phyloP scores from a whole-genome alignment of 2,329 filamentous ascomycete species.

The Fusarium bulbicola region DNA sequence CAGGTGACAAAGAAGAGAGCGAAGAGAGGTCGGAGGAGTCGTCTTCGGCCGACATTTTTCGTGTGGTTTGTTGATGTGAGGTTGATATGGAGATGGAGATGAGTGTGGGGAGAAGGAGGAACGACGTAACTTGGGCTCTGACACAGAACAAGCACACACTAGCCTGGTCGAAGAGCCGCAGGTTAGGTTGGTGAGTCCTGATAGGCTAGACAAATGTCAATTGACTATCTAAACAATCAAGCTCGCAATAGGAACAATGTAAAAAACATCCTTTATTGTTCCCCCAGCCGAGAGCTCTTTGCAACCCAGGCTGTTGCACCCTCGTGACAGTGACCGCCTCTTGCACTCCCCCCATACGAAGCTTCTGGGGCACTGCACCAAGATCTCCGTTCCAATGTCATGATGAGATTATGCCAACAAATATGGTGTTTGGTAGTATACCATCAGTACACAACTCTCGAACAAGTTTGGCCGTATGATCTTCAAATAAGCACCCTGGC shows the following conservation, averaged over 20 bases:
- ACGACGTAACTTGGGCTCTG: conserved; percentile 44
- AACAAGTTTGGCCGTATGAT: not conserved
- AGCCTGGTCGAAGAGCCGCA: conserved; percentile 44
- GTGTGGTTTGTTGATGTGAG: conserved; percentile 40
- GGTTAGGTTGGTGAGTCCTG: conserved; percentile 44
- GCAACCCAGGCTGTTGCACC: not conserved
- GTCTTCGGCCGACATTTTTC: conserved; percentile 66
- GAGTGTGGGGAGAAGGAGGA: conserved; percentile 46
- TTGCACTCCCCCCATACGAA: not conserved
- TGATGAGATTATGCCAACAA: conserved; percentile 5
- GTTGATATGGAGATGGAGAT: conserved; percentile 40
- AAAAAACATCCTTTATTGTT: conserved; percentile 17
- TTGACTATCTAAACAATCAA: conserved; percentile 30
- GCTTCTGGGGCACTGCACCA: not conserved
- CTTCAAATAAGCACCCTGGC: conserved; percentile 19
- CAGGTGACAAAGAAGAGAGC: conserved; percentile 58
- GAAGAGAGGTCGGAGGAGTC: conserved; percentile 73
- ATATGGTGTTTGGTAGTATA: not conserved
- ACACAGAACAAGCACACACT: conserved; percentile 46
- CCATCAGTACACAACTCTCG: not conserved
- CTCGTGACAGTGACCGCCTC: not conserved
- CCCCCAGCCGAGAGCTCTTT: not conserved
- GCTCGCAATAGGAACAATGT: conserved; percentile 21
- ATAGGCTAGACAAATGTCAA: conserved; percentile 44
- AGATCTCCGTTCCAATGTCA: not conserved